These are phyloP conservation scores for Aechmea fasciata DNA, from an alignment of 176 grass and related monocot species.

Conservation along the genomic window DNA sequence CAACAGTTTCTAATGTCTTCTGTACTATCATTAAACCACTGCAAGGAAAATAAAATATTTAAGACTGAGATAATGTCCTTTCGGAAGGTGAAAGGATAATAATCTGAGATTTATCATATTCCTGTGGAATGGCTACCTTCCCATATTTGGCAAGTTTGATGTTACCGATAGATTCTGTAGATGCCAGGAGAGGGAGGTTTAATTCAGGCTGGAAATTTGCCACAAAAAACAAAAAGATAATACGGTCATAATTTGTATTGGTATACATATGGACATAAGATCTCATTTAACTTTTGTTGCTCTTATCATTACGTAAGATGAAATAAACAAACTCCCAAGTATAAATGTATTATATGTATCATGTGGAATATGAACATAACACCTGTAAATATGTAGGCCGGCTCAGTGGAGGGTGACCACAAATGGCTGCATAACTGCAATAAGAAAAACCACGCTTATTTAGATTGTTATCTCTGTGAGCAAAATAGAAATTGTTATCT, in stretches of 20 bases:
- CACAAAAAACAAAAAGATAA: background rate
- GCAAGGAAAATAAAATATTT: constrained; percentile 14
- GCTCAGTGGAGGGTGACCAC: constrained; percentile 18
- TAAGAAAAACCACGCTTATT: background rate
- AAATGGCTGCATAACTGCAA: constrained; percentile 69
- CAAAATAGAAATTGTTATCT: too few relatives aligned
- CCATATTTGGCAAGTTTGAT: constrained; percentile 70
- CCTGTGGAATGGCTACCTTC: constrained; percentile 27
- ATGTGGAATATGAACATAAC: background rate
- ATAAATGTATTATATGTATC: background rate
- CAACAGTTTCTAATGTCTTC: constrained; percentile 67
- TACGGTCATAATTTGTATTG: background rate
- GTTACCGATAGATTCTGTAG: constrained; percentile 27
- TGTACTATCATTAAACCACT: constrained; percentile 77
- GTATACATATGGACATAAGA: background rate
- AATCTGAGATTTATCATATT: background rate
- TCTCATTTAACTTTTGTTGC: background rate
- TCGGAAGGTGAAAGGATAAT: background rate
- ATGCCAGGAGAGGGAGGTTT: constrained; percentile 51
- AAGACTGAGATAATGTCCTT: background rate
- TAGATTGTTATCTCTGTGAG: background rate
- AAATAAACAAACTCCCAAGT: background rate
- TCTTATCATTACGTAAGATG: background rate
- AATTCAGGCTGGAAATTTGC: constrained; percentile 37
- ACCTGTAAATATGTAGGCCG: constrained; percentile 32